A percentile compares a stretch with the other conserved stretches of the same genome.
phyloP scores from a whole-genome alignment of 148 eudicot species.

The Nepenthes mirabilis region DNA sequence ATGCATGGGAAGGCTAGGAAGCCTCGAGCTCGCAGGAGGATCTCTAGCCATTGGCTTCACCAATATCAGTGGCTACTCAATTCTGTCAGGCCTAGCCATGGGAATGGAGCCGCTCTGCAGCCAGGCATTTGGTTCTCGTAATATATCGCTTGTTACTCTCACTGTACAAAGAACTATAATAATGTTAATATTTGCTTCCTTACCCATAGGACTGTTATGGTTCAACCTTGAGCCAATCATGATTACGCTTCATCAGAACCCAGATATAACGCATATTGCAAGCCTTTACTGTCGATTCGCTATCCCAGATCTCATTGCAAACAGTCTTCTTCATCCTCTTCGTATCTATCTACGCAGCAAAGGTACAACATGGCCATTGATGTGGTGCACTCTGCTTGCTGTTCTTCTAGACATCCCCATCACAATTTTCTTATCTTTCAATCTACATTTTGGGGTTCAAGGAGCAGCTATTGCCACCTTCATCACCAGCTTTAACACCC shows the following conservation, averaged over 20 bases:
- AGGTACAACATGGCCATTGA: conserved; percentile 71
- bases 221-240: conserved; percentile 56
- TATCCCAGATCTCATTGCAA: conserved; percentile 68
- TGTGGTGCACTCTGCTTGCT: conserved; percentile 58
- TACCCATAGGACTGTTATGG: conserved; percentile 69
- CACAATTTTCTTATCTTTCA: conserved; percentile 41
- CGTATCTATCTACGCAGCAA: conserved; percentile 64
- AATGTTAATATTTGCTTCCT: conserved; percentile 36
- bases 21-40: conserved; percentile 76
- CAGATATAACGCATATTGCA: conserved; percentile 47
- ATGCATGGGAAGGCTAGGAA: conserved; percentile 76
- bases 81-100: conserved; percentile 70
- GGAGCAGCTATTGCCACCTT: conserved; percentile 60
- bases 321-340: conserved; percentile 69
- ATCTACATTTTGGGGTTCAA: conserved; percentile 40
- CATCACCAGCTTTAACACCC: conserved; percentile 44
- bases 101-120: conserved; percentile 93
- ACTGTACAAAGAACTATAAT: conserved; percentile 47
- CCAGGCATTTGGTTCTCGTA: conserved; percentile 74
- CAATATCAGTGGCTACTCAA: conserved; percentile 80
- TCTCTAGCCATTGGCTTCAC: conserved; percentile 87
- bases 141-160: conserved; percentile 30
- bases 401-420: conserved; percentile 52
- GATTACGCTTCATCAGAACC: conserved; percentile 56
- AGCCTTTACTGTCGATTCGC: conserved; percentile 60